Base-by-base conservation (phyloP, 2,329 filamentous ascomycete genomes). In the Rutstroemia sydowiana region DNA sequence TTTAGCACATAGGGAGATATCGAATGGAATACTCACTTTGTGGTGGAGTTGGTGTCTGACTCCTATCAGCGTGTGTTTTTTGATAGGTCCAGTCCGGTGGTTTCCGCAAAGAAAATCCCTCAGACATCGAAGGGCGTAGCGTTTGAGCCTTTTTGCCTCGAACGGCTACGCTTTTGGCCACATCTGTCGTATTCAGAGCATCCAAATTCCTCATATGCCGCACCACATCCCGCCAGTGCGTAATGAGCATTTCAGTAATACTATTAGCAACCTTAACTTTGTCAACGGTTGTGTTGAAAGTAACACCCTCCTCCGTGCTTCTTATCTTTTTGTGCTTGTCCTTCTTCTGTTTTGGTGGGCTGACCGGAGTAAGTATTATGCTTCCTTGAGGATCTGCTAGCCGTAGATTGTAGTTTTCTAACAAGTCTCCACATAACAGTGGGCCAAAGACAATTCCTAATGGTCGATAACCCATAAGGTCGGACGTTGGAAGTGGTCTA, bases 371-470 rank as follows among this genome's bases (percentile, higher is more conserved):
- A 14, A 65, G 45, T 2, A 65, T 51, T 7, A 65, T 50, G 14
- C 57, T 59, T 14, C 60, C 60, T 36, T 59, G 56, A 16, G 59
- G 59, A 40, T 62, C 62, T 14, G 59, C 59, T 13, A 61, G 55
- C 43, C 57, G 61, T 57, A 63, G 63, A 28, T 67, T 71, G 58
- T 79, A 82, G 14, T 71, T 66, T 16, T 76, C 72, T 28, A 83
- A 67, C 14, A 80, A 63, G 40, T 84, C 75, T 2, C 82, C 79
- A 3, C 85, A 64, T 5, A 87, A 68, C 0, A 87, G 69, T 1
- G 83, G 82, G 0, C 82, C 83, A 63, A 87, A 85, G 1, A 85
- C 71, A 46, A 84, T 79, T 0, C 81, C 78, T 9, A 87, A 68
- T 1, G 81, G 74, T 46, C 69, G 73, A 60, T 84, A 86, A 10